Evolutionary conservation across 139 green algal species (phyloP).

Genomic region (Desmodesmus armatus): DNA sequence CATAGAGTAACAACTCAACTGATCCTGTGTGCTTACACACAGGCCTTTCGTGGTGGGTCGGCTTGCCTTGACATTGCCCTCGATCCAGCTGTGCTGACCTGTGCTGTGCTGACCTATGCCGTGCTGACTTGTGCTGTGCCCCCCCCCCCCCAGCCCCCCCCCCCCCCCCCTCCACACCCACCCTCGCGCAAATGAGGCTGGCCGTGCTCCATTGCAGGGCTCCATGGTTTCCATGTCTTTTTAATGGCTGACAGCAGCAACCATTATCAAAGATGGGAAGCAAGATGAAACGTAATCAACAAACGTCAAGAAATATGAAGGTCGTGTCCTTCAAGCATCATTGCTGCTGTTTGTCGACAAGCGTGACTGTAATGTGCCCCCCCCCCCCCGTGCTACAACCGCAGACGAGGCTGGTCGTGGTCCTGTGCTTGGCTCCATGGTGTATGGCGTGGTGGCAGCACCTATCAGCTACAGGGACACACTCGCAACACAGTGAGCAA

Average conservation of each 20-base stretch:
- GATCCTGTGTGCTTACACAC: too few relatives aligned
- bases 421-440: conserved; percentile 93
- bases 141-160: too few relatives aligned
- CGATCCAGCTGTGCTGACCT: too few relatives aligned
- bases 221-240: not conserved
- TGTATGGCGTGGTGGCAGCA: conserved; percentile 76
- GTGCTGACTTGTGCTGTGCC: too few relatives aligned
- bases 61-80: too few relatives aligned
- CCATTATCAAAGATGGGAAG: not conserved
- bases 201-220: too few relatives aligned
- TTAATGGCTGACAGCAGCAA: not conserved
- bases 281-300: not conserved
- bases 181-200: too few relatives aligned
- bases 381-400: not conserved
- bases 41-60: too few relatives aligned
- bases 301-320: not conserved
- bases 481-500: conserved; percentile 55
- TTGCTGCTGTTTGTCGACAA: not conserved
- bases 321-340: not conserved
- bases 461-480: conserved; percentile 39
- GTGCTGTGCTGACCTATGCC: too few relatives aligned
- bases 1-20: too few relatives aligned
- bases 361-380: not conserved
- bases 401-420: conserved; percentile 91
- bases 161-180: too few relatives aligned